Conservation (phyloP, 176 grass and related monocot species). For the Alloteropsis semialata region DNA sequence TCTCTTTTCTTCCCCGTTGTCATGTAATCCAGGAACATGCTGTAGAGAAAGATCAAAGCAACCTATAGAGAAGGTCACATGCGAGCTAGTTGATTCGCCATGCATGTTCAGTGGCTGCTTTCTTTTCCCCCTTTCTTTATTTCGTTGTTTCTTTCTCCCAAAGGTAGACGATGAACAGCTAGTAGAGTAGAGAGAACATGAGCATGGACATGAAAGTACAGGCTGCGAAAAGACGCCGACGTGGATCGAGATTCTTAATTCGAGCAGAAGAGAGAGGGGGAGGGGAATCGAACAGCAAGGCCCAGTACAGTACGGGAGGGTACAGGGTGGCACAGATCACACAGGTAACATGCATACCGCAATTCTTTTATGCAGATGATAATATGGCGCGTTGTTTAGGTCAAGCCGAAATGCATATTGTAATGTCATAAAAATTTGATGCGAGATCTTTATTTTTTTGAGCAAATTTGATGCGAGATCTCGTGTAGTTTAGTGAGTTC, state of each 20-base stretch:
- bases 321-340: constrained; percentile 46
- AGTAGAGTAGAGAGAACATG: not conserved
- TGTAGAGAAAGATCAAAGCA: constrained; percentile 28
- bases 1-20: not conserved
- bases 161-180: not conserved
- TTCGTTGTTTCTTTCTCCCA: not conserved
- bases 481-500: not conserved
- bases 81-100: not conserved
- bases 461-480: not conserved
- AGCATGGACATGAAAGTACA: constrained; percentile 3
- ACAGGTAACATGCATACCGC: constrained; percentile 41
- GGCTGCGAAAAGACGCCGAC: not conserved
- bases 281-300: constrained; percentile 40
- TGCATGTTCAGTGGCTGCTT: not conserved
- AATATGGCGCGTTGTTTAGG: constrained; percentile 14
- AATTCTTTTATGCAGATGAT: constrained; percentile 23
- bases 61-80: constrained; percentile 37
- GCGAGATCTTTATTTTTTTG: not conserved
- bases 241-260: constrained; percentile 36
- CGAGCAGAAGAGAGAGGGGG: not conserved
- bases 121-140: not conserved
- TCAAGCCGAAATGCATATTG: constrained; percentile 18
- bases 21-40: constrained; percentile 44
- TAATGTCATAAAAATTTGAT: not conserved
- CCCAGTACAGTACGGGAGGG: constrained; percentile 23